Evolutionary conservation across 2,329 filamentous ascomycete species (phyloP), one percentile per base, ranked within the genome.

Genomic region (Achaetomium macrosporum): DNA sequence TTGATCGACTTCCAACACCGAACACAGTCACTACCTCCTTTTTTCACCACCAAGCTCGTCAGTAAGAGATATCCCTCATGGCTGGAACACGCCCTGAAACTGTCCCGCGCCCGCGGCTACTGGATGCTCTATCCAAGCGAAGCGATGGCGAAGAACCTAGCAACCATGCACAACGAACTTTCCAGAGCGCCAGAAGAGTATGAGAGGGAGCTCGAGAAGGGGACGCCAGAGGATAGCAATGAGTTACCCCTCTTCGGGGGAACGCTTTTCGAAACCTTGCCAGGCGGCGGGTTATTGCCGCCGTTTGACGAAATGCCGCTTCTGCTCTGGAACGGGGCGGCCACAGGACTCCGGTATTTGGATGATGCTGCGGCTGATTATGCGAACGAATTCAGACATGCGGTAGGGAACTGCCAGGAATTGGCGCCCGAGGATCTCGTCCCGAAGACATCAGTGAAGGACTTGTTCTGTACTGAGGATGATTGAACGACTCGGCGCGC

Each of bases 121-220:
- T 83, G 80, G 61, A 83, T 88, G 49, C 69, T 95, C 1, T 96
- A 96, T 64, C 92, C 92, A 0, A 81, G 83, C 36, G 74, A 80
- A 17, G 69, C 71, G 57, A 78, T 67, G 46, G 76, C 65, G 37
- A 73, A 61, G 19, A 73, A 80, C 5, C 71, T 95, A 12, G 82
- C 83, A n/a, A 87, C 83, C 0, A 73, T 92, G 0, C 91, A 96
- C 67, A 82, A 78, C 55, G 91, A 96, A 59, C 71, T 95, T 5
- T 83, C 82, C 54, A 78, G 81, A 37, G 65, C 76, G 1, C 90
- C 90, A 0, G 90, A 96, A 67, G 91, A 85, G 62, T 83, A 80
- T 56, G 61, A 68, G 43, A 49, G 48, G 16, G 63, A 65, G 9
- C 61, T 62, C 1, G 61, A 61, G 12, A 59, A 64, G n/a, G 44